phyloP scores from a whole-genome alignment of 331 rosid species.

The Pyrus hybrid region DNA sequence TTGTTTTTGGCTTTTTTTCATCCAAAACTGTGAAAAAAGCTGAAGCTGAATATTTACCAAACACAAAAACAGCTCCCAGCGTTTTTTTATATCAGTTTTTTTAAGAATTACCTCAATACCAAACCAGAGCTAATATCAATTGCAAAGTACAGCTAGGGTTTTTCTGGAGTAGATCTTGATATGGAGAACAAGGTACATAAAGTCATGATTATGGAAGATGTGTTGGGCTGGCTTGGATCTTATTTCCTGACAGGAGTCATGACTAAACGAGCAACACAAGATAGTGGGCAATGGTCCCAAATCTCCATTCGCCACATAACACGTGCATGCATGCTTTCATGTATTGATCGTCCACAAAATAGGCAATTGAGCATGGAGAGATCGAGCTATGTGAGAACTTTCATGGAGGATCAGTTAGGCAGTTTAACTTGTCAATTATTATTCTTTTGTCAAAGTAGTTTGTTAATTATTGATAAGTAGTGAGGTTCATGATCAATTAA shows the following conservation, averaged over 20 bases:
- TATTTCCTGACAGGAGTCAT: neutral
- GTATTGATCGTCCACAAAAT: neutral
- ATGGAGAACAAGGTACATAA: neutral
- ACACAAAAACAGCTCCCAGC: too few species aligned
- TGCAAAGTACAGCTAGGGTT: neutral
- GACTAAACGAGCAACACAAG: neutral
- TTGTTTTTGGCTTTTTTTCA: too few species aligned
- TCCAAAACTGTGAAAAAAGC: too few species aligned
- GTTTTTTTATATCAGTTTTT: too few species aligned
- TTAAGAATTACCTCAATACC: too few species aligned
- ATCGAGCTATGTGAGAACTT: neutral
- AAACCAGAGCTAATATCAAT: too few species aligned
- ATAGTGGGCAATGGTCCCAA: constrained; percentile 20
- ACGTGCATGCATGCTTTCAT: neutral
- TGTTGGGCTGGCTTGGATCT: neutral
- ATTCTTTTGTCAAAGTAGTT: neutral
- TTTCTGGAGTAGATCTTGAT: neutral
- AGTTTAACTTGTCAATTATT: neutral
- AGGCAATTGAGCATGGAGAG: neutral
- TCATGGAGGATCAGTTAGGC: neutral
- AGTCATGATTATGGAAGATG: neutral
- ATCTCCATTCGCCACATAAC: neutral
- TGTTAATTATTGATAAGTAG: neutral
- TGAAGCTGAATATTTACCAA: too few species aligned
- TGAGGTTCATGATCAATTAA: neutral